Evolutionary conservation across 306 rosid species (phyloP), one percentile per base, ranked within the genome.

Genomic region (Aeschynomene evenia): DNA sequence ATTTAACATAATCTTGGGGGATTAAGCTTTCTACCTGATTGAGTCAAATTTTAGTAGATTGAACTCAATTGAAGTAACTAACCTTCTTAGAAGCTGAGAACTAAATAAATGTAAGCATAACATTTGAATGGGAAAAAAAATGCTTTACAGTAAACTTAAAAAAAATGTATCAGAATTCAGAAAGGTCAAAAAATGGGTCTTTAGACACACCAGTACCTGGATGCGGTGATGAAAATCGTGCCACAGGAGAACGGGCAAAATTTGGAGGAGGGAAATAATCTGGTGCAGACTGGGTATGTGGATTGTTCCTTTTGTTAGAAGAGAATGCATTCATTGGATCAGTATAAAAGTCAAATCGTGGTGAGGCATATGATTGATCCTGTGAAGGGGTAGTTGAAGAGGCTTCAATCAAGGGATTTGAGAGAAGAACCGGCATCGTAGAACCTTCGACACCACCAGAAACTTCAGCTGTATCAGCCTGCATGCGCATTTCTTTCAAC

Each of bases 241-340:
- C 28, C 80, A 60, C 31, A 48, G 85, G 68, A 64, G 74, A 72
- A 52, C 72, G 36, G 70, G 59, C 61, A 61, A 68, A 18, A 46
- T 40, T 46, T 36, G 84, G 80, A 76, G 81, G 87, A 24, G 79
- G 66, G 28, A 67, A 80, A 81, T 50, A 31, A 80, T 67, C 78
- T 0, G 79, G 72, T 26, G 69, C 67, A 46, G 70, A 19, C 66
- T 70, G 91, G 33, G 58, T 55, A 53, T 21, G 54, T 18, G 33
- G 33, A 52, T 43, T 80, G 66, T 70, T 52, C 75, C 77, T 78
- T 78, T 58, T 88, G 73, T 76, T 77, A 9, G 86, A 64, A 69
- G 89, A 82, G 83, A 90, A 94, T 40, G 97, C 96, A 24, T 89
- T 49, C 99, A 90, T 87, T 7, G 97, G 97, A 65, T 94, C 94